Evolutionary conservation across 2,329 filamentous ascomycete species (phyloP).

Genomic region (Neofusicoccum cordaticola): DNA sequence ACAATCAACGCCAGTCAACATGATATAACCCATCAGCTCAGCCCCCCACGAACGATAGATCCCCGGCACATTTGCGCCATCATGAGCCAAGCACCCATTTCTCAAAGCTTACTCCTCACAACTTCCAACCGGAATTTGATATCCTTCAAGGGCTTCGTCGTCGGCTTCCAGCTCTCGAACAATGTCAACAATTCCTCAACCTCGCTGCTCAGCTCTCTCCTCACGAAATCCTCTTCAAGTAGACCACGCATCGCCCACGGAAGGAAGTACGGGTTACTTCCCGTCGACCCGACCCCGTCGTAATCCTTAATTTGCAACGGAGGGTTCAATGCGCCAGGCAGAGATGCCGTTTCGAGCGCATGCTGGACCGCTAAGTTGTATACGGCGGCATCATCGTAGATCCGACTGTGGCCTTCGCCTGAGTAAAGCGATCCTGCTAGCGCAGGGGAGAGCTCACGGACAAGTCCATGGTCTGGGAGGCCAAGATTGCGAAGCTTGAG

Average conservation of each 20-base stretch:
- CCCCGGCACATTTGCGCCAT: background rate
- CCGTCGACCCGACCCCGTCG: constrained; percentile 25
- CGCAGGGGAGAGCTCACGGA: constrained; percentile 83
- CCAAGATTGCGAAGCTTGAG: constrained; percentile 93
- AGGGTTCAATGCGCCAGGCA: constrained; percentile 26
- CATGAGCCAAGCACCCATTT: background rate
- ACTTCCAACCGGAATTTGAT: constrained; percentile 93
- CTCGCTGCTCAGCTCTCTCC: constrained; percentile 73
- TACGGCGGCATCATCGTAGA: constrained; percentile 85
- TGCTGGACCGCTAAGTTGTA: constrained; percentile 62
- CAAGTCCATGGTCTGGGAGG: constrained; percentile 86
- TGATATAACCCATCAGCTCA: background rate
- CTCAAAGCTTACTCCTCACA: constrained; percentile 74
- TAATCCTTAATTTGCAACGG: constrained; percentile 34
- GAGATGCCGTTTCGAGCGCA: constrained; percentile 46
- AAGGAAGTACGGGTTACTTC: constrained; percentile 81
- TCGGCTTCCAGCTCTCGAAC: constrained; percentile 92
- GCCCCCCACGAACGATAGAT: background rate
- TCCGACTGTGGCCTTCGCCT: constrained; percentile 87
- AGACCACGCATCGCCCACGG: constrained; percentile 95
- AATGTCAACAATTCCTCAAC: constrained; percentile 75
- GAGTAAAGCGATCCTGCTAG: constrained; percentile 88
- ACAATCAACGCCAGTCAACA: background rate
- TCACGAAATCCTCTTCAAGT: constrained; percentile 87
- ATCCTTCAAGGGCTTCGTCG: constrained; percentile 87